Percentiles rank a stretch among this genome's conserved stretches.
phyloP scores from a whole-genome alignment of 352 stramenopile species.

The Phytophthora colocasiae region DNA sequence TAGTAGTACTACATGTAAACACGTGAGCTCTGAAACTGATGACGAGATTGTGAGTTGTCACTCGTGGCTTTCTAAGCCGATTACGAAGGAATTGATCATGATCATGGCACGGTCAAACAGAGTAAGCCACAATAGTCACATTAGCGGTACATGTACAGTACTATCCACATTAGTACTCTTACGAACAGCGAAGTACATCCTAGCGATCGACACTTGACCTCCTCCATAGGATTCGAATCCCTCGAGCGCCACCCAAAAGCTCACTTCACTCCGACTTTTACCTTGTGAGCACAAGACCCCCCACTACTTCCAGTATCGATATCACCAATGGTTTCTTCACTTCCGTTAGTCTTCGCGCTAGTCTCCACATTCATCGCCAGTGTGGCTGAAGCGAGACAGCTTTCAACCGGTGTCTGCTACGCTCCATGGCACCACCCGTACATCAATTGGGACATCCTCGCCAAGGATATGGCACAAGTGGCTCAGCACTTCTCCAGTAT shows the following conservation, averaged over 20 bases:
- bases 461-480: constrained; percentile 42
- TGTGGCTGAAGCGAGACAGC: constrained; percentile 3
- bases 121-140: too few species aligned
- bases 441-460: constrained; percentile 40
- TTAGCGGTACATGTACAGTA: too few species aligned
- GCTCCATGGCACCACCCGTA: constrained; percentile 55
- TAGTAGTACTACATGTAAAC: too few species aligned
- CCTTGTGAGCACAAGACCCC: constrained; percentile 3
- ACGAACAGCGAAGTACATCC: background rate
- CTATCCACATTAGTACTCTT: background rate
- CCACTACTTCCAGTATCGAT: background rate
- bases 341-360: background rate
- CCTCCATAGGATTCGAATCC: constrained; percentile 3
- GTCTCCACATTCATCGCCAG: constrained; percentile 2
- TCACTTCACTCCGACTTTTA: constrained; percentile 4
- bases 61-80: too few species aligned
- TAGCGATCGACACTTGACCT: background rate
- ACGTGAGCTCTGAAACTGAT: too few species aligned
- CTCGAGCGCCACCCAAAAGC: background rate
- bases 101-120: too few species aligned
- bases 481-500: constrained; percentile 58
- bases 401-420: constrained; percentile 54
- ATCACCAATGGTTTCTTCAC: background rate
- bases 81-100: too few species aligned
- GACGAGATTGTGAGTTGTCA: too few species aligned